phyloP scores from a whole-genome alignment of 2,329 filamentous ascomycete species.

The Arthrobotrys megalospora region DNA sequence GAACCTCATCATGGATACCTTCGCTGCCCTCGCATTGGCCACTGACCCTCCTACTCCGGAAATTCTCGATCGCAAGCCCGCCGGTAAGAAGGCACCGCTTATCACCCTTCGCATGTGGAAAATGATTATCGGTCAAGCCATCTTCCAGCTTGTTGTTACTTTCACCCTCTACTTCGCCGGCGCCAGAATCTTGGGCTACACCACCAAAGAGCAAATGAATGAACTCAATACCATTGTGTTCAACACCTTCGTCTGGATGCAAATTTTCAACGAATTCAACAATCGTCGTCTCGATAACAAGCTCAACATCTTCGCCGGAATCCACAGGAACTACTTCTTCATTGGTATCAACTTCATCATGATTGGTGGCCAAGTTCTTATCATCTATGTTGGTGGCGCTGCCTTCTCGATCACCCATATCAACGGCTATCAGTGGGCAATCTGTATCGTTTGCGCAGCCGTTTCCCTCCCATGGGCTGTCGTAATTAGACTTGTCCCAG shows the following conservation, averaged over 20 bases:
- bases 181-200: conserved; percentile 74
- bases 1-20: conserved; percentile 97
- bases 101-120: conserved; percentile 98
- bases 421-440: conserved; percentile 84
- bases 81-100: conserved; percentile 80
- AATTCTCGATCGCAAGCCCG: conserved; percentile 84
- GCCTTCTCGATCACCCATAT: conserved; percentile 83
- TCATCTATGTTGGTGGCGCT: conserved; percentile 85
- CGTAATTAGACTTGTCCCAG: conserved; percentile 85
- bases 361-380: conserved; percentile 89
- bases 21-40: conserved; percentile 88
- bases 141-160: conserved; percentile 86
- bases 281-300: conserved; percentile 94
- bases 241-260: conserved; percentile 99
- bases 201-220: conserved; percentile 68
- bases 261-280: conserved; percentile 96
- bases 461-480: conserved; percentile 89
- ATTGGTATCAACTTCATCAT: conserved; percentile 87
- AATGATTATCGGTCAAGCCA: conserved; percentile 94
- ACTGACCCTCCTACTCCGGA: conserved; percentile 89
- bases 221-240: conserved; percentile 87
- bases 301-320: conserved; percentile 94
- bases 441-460: conserved; percentile 85
- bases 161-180: conserved; percentile 87
- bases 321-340: conserved; percentile 89